Base-by-base conservation (phyloP, 306 rosid species). In the Malus fusca region DNA sequence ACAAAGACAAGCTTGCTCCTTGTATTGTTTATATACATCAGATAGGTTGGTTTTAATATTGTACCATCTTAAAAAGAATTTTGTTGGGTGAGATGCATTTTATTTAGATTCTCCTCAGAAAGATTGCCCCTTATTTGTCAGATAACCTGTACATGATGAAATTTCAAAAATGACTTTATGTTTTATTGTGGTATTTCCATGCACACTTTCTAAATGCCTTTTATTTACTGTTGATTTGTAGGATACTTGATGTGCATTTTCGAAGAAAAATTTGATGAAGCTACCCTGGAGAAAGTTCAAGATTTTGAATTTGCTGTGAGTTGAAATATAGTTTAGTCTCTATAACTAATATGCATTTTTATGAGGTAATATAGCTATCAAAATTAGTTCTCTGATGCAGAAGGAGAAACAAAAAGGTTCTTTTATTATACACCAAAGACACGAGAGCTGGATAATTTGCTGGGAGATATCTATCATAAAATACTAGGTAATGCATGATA, bases 381-480 rank as follows among this genome's bases (percentile, higher is more conserved):
- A 85, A 71, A 75, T 67, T 73, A 92, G 98, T 95, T 95, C 79
- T 80, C 91, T 84, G 96, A 95, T 74, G 85, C 84, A 83, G 98
- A 95, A 82, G 97, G 87, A 77, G 98, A 95, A 75, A 88, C 85
- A 71, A 89, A 83, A 82, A 87, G 90, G 82, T 88, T 82, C 77
- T 92, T 95, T 80, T 95, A 90, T 85, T 97, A 80, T 55, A 95
- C 96, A 1, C 92, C 96, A 66, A 95, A 95, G 90, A 92, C 98
- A 22, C 86, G 88, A 80, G 97, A 95, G 71, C 78, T 95, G 87
- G 98, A 92, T 80, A 81, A 72, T 79, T 90, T 92, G 69, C 91
- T 95, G 17, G 98, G 98, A 62, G 98, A 95, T 79, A 92, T 95
- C 78, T 86, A 92, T 83, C 97, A 95, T 83, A 95, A 95, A 88